Percentiles rank a stretch among this genome's conserved stretches.
Conservation (phyloP, 2,329 filamentous ascomycete genomes). For the Penicillium sp. region DNA sequence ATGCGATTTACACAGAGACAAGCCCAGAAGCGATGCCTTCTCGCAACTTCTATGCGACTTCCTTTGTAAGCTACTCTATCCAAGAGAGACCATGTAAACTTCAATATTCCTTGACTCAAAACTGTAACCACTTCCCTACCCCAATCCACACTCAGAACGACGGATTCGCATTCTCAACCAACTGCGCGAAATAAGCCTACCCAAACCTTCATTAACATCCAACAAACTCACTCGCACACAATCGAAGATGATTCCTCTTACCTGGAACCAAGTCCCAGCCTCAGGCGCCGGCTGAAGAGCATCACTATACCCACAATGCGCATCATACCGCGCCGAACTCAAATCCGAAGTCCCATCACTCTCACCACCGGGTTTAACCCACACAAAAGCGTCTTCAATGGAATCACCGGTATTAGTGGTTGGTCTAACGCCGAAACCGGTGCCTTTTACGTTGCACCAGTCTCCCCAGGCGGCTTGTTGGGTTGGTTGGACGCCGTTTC, state of each 20-base stretch:
- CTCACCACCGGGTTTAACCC: constrained; percentile 71
- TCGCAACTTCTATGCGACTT: too few species aligned
- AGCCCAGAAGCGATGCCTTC: too few species aligned
- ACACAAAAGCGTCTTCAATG: constrained; percentile 70
- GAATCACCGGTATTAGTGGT: constrained; percentile 64
- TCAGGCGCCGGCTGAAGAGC: constrained; percentile 70
- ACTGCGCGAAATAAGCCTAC: constrained; percentile 1
- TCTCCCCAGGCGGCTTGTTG: constrained; percentile 64
- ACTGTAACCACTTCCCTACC: background rate
- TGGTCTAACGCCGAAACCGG: constrained; percentile 69
- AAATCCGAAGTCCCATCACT: constrained; percentile 59
- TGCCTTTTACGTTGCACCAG: constrained; percentile 70
- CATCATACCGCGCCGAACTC: constrained; percentile 59
- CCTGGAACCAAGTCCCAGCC: constrained; percentile 71
- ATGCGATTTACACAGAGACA: too few species aligned
- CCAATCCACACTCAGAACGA: background rate
- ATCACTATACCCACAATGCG: constrained; percentile 60
- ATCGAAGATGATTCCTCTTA: constrained; percentile 32
- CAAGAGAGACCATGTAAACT: background rate
- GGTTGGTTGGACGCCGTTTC: constrained; percentile 67
- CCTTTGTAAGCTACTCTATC: too few species aligned
- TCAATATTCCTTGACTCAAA: background rate
- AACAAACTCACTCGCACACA: background rate
- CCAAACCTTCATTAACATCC: too few species aligned
- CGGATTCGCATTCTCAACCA: constrained; percentile 8